Conservation (phyloP, 2,329 filamentous ascomycete genomes). For the Venturia effusa region DNA sequence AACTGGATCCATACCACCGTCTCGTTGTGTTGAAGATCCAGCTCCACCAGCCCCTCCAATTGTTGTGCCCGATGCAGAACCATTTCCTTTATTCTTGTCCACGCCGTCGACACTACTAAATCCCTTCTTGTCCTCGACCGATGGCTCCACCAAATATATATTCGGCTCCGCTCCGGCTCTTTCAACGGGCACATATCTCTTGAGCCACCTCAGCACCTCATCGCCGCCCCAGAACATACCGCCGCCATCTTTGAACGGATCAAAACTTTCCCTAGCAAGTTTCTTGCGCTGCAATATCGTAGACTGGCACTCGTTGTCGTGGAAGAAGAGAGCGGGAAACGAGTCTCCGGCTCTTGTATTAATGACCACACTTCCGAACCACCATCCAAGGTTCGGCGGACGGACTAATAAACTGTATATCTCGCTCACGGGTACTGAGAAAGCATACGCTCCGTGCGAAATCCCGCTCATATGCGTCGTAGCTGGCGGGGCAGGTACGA, state of each 20-base stretch:
- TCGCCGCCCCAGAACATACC: slow-evolving; percentile 97
- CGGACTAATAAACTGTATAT: slow-evolving; percentile 86
- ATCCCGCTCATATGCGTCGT: slow-evolving; percentile 63
- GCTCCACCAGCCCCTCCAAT: slow-evolving; percentile 21
- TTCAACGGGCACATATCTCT: slow-evolving; percentile 72
- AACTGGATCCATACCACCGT: slow-evolving; percentile 81
- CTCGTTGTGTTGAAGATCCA: slow-evolving; percentile 28
- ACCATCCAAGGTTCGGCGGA: slow-evolving; percentile 92
- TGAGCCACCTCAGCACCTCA: slow-evolving; percentile 85
- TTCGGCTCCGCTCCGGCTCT: slow-evolving; percentile 78
- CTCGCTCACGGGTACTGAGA: slow-evolving; percentile 79
- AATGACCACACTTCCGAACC: slow-evolving; percentile 92
- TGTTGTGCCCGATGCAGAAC: not conserved
- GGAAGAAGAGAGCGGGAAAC: slow-evolving; percentile 93
- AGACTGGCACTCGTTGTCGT: slow-evolving; percentile 91
- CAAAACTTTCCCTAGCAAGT: slow-evolving; percentile 71
- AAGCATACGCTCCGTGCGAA: slow-evolving; percentile 76
- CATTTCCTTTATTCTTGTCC: slow-evolving; percentile 21
- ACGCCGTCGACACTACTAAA: slow-evolving; percentile 50
- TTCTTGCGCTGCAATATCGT: slow-evolving; percentile 92
- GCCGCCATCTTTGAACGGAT: slow-evolving; percentile 76
- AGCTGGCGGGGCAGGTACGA: slow-evolving; percentile 84
- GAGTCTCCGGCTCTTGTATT: slow-evolving; percentile 85
- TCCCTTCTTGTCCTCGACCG: slow-evolving; percentile 67
- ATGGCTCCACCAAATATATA: slow-evolving; percentile 83